Evolutionary conservation across 2,329 filamentous ascomycete genomes (phyloP).

Genomic region (Teratosphaeriaceae sp.): DNA sequence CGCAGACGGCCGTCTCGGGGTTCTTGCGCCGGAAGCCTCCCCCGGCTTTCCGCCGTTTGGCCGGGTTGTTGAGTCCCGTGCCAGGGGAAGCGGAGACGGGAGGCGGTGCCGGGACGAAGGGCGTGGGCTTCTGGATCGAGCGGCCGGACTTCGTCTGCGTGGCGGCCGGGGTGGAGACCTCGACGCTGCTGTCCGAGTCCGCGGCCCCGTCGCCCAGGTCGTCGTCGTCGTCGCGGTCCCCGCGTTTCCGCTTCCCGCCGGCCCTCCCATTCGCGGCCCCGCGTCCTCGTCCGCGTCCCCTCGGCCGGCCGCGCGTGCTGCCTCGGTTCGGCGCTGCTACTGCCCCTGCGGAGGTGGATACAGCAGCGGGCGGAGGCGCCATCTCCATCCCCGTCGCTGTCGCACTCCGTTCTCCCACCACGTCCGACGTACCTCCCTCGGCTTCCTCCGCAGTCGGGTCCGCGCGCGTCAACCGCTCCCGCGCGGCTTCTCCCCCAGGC

Average conservation of each 20-base stretch:
- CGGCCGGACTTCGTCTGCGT: constrained; percentile 72
- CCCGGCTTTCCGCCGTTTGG: too few species aligned
- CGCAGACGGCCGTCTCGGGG: constrained; percentile 58
- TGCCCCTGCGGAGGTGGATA: constrained; percentile 6
- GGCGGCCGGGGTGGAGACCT: constrained; percentile 48
- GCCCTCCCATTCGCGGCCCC: constrained; percentile 34
- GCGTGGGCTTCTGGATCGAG: constrained; percentile 59
- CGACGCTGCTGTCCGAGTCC: constrained; percentile 24
- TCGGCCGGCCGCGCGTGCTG: constrained; percentile 10
- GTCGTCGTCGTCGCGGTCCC: constrained; percentile 27
- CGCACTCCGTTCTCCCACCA: constrained; percentile 24
- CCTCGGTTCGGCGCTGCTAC: constrained; percentile 11
- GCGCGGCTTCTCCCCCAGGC: constrained; percentile 40
- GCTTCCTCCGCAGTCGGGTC: constrained; percentile 40
- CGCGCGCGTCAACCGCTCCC: constrained; percentile 38
- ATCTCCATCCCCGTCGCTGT: constrained; percentile 10
- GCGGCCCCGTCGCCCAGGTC: constrained; percentile 36
- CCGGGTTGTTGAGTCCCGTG: constrained; percentile 40
- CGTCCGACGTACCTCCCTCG: constrained; percentile 33
- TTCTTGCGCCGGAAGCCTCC: too few species aligned
- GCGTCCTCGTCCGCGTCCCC: constrained; percentile 32
- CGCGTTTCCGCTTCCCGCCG: constrained; percentile 30
- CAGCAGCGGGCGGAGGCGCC: too few species aligned
- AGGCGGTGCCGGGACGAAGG: constrained; percentile 55
- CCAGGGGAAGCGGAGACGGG: too few species aligned